phyloP scores from a whole-genome alignment of 2,329 filamentous ascomycete species.

The Claviceps humidiphila region DNA sequence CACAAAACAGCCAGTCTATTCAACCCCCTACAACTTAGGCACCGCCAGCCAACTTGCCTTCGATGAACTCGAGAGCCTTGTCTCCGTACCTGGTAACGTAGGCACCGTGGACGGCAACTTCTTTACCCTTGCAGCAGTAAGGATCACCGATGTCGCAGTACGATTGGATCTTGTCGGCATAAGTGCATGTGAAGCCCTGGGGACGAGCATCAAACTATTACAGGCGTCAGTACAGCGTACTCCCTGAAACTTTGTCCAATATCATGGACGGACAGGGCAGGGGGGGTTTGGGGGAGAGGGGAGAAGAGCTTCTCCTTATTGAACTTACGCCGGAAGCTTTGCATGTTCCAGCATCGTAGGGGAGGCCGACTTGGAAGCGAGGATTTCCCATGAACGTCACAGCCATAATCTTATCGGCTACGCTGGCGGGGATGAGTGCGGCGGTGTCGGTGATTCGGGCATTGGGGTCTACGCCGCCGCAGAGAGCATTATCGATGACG shows the following conservation, averaged over 20 bases:
- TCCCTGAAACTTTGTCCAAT: not conserved
- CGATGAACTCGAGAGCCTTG: not conserved
- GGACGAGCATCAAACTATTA: slow-evolving; percentile 46
- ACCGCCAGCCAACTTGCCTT: not conserved
- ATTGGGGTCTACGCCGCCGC: slow-evolving; percentile 41
- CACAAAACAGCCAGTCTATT: not conserved
- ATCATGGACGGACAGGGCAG: not conserved
- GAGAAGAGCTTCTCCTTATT: not conserved
- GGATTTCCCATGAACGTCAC: slow-evolving; percentile 55
- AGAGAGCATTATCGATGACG: slow-evolving; percentile 51
- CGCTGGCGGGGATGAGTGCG: slow-evolving; percentile 29
- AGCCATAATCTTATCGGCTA: slow-evolving; percentile 44
- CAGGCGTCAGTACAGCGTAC: not conserved
- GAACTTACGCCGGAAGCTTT: not conserved
- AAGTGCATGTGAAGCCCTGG: slow-evolving; percentile 42
- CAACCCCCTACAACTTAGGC: no score
- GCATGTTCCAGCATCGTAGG: slow-evolving; percentile 38
- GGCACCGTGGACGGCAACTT: not conserved
- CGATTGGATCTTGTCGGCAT: slow-evolving; percentile 40
- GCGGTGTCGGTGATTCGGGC: slow-evolving; percentile 30
- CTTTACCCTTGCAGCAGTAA: slow-evolving; percentile 48
- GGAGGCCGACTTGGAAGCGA: slow-evolving; percentile 37
- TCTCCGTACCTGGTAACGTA: not conserved
- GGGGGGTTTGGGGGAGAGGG: not conserved
- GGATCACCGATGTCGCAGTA: slow-evolving; percentile 53